These are phyloP conservation scores for Cylindrotheca fusiformis DNA, from an alignment of 108 stramenopile genomes.

Conservation along the genomic window DNA sequence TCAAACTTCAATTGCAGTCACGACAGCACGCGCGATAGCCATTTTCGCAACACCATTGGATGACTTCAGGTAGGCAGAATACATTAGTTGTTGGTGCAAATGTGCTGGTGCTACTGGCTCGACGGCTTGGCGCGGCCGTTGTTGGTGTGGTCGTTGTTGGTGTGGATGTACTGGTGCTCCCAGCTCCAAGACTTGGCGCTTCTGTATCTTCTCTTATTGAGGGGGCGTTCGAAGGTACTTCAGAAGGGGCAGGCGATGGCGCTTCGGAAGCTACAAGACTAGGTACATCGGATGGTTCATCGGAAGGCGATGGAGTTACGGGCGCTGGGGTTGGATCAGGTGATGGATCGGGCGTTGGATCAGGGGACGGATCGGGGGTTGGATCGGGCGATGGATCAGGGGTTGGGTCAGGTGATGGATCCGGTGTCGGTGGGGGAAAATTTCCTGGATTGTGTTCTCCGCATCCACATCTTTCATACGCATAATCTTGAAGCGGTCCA, in stretches of 20 bases:
- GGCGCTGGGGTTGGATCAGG: not conserved
- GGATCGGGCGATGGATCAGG: not conserved
- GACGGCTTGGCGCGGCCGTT: no score
- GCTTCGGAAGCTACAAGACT: not conserved
- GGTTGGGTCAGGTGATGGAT: not conserved
- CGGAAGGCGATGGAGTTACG: not conserved
- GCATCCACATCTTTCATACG: slow-evolving; percentile 11
- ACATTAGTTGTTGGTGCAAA: no score
- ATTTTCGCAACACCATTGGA: no score
- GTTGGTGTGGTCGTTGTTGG: no score
- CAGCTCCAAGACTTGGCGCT: no score
- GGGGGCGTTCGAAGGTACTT: not conserved
- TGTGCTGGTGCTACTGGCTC: no score
- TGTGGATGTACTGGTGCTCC: no score
- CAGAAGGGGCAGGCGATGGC: not conserved
- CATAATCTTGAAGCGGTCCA: slow-evolving; percentile 15
- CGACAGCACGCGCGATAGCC: no score
- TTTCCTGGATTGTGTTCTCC: slow-evolving; percentile 10
- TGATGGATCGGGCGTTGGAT: not conserved
- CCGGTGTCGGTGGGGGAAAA: not conserved
- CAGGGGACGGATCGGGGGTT: not conserved
- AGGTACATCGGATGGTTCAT: not conserved
- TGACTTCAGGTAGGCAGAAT: no score
- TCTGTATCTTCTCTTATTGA: no score
- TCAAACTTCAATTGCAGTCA: no score